Conservation (phyloP, 495 filamentous ascomycete genomes). For the Penicillium antarcticum region DNA sequence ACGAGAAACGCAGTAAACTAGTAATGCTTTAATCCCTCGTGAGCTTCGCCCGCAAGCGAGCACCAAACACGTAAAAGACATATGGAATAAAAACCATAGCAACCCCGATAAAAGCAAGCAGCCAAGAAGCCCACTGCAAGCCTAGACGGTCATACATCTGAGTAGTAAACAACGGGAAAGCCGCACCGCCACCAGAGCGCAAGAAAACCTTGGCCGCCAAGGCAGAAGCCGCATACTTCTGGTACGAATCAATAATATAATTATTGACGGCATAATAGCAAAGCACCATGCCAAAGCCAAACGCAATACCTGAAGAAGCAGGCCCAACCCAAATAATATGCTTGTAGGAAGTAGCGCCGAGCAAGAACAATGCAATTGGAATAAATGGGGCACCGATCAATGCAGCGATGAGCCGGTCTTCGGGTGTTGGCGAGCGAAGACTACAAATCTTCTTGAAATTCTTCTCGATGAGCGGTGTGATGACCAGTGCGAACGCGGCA, state of each 20-base stretch:
- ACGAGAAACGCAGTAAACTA: no score
- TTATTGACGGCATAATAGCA: slow-evolving; percentile 67
- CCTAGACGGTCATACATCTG: slow-evolving; percentile 52
- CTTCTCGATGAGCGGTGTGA: slow-evolving; percentile 34
- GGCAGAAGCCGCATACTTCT: slow-evolving; percentile 33
- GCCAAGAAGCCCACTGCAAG: slow-evolving; percentile 54
- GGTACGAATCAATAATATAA: slow-evolving; percentile 69
- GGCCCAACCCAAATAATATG: slow-evolving; percentile 62
- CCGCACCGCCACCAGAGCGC: slow-evolving; percentile 33
- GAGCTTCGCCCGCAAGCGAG: slow-evolving; percentile 19
- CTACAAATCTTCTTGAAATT: slow-evolving; percentile 26
- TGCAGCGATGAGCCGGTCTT: slow-evolving; percentile 35
- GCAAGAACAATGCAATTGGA: slow-evolving; percentile 49
- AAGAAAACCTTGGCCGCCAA: slow-evolving; percentile 35
- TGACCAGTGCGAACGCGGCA: slow-evolving; percentile 55
- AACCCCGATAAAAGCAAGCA: slow-evolving; percentile 52
- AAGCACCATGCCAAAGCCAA: slow-evolving; percentile 66
- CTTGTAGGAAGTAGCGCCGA: slow-evolving; percentile 58
- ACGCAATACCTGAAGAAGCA: slow-evolving; percentile 59
- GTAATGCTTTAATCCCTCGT: not conserved
- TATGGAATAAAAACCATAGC: slow-evolving; percentile 45
- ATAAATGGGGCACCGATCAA: slow-evolving; percentile 34
- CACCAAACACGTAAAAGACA: slow-evolving; percentile 36
- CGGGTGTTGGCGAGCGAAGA: slow-evolving; percentile 24
- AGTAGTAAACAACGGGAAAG: slow-evolving; percentile 46